These are phyloP conservation scores for Trichoderma sp. DNA, from an alignment of 2,329 filamentous ascomycete genomes.

Conservation along the genomic window DNA sequence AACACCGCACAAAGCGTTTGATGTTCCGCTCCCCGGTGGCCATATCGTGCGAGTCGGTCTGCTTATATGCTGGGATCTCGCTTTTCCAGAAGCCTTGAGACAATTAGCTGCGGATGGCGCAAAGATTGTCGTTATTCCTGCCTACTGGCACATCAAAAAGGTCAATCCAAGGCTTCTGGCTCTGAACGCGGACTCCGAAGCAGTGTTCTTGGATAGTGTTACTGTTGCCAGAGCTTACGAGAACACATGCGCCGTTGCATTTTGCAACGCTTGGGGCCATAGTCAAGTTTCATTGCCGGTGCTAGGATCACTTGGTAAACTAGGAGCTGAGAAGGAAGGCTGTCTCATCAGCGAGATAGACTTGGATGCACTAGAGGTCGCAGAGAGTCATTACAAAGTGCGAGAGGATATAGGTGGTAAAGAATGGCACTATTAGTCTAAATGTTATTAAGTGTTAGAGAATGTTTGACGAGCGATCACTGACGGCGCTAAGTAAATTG, in stretches of 20 bases:
- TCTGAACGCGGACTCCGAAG: background rate
- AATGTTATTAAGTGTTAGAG: background rate
- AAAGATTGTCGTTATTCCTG: background rate
- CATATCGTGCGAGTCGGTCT: background rate
- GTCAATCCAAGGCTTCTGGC: background rate
- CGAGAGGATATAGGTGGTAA: background rate
- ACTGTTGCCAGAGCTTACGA: conserved; percentile 1
- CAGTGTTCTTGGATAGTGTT: background rate
- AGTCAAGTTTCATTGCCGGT: background rate
- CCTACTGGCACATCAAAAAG: background rate
- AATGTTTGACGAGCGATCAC: background rate
- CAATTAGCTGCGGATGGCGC: background rate
- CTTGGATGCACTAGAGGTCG: background rate
- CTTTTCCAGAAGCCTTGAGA: background rate
- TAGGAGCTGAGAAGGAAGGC: background rate
- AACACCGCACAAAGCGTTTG: background rate
- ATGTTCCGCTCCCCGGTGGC: background rate
- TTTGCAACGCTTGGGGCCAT: conserved; percentile 9
- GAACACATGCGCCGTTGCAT: background rate
- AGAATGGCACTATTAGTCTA: background rate
- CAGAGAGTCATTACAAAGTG: background rate
- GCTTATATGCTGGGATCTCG: conserved; percentile 7
- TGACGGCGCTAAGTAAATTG: background rate
- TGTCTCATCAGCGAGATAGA: background rate
- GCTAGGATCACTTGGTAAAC: background rate